Percentiles rank a stretch among this genome's conserved stretches.
Evolutionary conservation across 2,329 filamentous ascomycete genomes (phyloP).

Genomic region (Aspergillus ibericus): DNA sequence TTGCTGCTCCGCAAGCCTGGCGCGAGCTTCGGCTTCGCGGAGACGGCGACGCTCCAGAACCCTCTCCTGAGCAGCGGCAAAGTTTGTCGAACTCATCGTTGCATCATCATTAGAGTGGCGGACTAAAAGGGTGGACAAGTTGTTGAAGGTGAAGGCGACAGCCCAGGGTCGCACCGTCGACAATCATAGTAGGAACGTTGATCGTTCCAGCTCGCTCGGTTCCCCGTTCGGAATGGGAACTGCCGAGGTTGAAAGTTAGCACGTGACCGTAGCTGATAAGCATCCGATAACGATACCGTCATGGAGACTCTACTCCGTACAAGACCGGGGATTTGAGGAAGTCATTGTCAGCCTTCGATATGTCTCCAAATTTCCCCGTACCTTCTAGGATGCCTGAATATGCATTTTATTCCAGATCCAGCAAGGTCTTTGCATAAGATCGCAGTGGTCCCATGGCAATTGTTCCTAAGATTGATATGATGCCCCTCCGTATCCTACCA

Average conservation of each 20-base stretch:
- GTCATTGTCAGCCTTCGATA: neutral
- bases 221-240: conserved; percentile 12
- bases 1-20: conserved; percentile 49
- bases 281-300: neutral
- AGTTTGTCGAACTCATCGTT: conserved; percentile 64
- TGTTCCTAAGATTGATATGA: too few relatives aligned
- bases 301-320: too few relatives aligned
- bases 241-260: conserved; percentile 15
- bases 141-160: neutral
- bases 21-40: conserved; percentile 66
- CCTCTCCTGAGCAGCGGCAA: conserved; percentile 85
- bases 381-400: neutral
- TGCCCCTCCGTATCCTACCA: too few relatives aligned
- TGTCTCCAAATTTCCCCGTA: neutral
- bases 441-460: neutral
- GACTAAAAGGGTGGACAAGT: neutral
- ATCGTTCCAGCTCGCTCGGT: conserved; percentile 13
- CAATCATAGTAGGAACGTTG: neutral
- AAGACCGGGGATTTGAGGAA: too few relatives aligned
- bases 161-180: neutral
- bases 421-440: neutral
- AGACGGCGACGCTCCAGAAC: conserved; percentile 76
- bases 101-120: conserved; percentile 29
- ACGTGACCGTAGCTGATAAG: conserved; percentile 11
- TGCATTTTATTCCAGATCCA: neutral